Evolutionary conservation across 2,329 filamentous ascomycete genomes (phyloP), one percentile per base, ranked within the genome.

Genomic region (Rhinocladiella mackenziei): DNA sequence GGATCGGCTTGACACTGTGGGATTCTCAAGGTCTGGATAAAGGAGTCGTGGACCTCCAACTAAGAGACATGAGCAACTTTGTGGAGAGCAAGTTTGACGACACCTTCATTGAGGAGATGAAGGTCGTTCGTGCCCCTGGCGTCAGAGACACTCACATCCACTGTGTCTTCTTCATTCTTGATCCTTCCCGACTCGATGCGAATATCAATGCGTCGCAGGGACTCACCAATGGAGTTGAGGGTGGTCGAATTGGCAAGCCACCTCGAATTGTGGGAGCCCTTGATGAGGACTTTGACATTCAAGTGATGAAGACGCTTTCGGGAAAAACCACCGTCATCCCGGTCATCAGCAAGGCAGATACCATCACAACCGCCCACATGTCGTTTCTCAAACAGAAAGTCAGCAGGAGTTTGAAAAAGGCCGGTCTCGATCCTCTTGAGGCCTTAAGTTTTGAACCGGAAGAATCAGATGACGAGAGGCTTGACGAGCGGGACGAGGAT

Each of bases 1-100:
- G 91, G 39, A 78, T 98, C 35, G 92, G 92, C 6, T 70, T 98
- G 54, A 98, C 92, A 0, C 70, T 98, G 22, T 98, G 92, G 92
- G 92, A 98, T 64, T 97, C 92, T 1, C 84, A 92, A 59, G 92
- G 92, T 1, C 70, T 98, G 43, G 91, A 98, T 68, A 94, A 91
- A 75, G 92, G 87, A 59, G 80, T 97, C 25, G 89, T 96, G 39
- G 92, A 97, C 64, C 78, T 97, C 54, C 92, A 98, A 67, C 74
- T 98, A 55, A 81, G 89, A 50, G 88, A 94, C 63, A 89, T 97
- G 73, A 83, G 85, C 23, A 77, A 84, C 6, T 98, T 98, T 69
- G 73, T 98, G 48, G 92, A 98, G 72, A 91, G 85, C 72, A 97
- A 97, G 66, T 98, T 98, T 58, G 91, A 98, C 65, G 92, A 98